These are phyloP conservation scores for Plectosphaerella plurivora DNA, from an alignment of 2,329 filamentous ascomycete genomes.

Conservation along the genomic window DNA sequence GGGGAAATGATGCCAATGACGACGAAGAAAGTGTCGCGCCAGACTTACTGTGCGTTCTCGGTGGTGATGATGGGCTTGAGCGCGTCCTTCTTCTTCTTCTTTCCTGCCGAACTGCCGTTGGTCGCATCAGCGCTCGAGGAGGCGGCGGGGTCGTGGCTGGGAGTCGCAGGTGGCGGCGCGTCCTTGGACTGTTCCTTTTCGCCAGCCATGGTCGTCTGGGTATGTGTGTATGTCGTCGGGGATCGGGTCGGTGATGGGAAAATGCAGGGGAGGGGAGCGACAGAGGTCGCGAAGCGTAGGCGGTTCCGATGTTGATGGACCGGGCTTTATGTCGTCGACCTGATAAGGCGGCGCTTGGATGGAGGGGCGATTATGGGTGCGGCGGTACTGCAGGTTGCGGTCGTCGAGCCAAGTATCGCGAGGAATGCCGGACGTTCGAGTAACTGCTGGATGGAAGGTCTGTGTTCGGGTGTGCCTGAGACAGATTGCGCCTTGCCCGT, in stretches of 20 bases:
- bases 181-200: slow-evolving; percentile 8
- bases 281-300: not conserved
- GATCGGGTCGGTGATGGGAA: not conserved
- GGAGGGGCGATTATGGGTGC: not conserved
- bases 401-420: too few species aligned
- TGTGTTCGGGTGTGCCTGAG: too few species aligned
- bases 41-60: slow-evolving; percentile 42
- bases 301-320: not conserved
- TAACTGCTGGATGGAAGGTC: too few species aligned
- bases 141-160: slow-evolving; percentile 4
- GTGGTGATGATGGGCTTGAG: slow-evolving; percentile 74
- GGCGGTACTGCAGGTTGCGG: too few species aligned
- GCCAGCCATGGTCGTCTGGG: slow-evolving; percentile 10
- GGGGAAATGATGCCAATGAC: not conserved
- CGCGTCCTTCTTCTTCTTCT: slow-evolving; percentile 72
- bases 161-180: not conserved
- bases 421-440: too few species aligned
- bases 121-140: slow-evolving; percentile 1
- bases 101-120: slow-evolving; percentile 25
- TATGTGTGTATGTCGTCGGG: not conserved
- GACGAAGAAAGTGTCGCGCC: slow-evolving; percentile 8
- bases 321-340: not conserved
- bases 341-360: not conserved
- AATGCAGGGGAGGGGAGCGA: too few species aligned
- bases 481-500: too few species aligned